Percentiles rank a stretch among this genome's conserved stretches.
Conservation (phyloP, 2,329 filamentous ascomycete species). For the Epichloe gansuensis region DNA sequence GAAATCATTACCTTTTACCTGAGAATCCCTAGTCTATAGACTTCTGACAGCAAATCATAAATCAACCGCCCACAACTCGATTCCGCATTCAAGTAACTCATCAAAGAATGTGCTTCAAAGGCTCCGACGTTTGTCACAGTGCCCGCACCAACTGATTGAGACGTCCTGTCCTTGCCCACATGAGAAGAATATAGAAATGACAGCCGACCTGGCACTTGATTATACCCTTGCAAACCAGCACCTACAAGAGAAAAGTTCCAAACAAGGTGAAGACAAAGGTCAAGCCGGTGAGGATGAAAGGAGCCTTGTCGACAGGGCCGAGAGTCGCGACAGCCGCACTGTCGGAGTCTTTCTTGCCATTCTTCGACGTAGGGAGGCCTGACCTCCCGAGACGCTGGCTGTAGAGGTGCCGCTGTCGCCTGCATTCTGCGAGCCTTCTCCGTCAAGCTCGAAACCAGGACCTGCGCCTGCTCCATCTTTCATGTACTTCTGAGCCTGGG, state of each 20-base stretch:
- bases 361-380: conserved; percentile 17
- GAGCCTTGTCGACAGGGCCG: conserved; percentile 16
- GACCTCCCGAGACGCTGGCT: conserved; percentile 23
- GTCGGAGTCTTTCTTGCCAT: conserved; percentile 13
- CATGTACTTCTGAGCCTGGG: conserved; percentile 40
- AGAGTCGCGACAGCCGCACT: conserved; percentile 19
- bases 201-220: not conserved
- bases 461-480: conserved; percentile 39
- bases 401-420: conserved; percentile 35
- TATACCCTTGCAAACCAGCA: not conserved
- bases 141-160: conserved; percentile 1
- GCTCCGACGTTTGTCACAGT: not conserved
- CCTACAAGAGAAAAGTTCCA: conserved; percentile 28
- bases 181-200: conserved; percentile 6
- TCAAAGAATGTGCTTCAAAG: not conserved
- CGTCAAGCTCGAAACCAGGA: conserved; percentile 38
- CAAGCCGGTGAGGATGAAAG: conserved; percentile 24
- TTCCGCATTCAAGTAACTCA: not conserved
- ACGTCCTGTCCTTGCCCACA: conserved; percentile 1
- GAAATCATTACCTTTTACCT: conserved; percentile 1
- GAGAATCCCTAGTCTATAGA: not conserved
- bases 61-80: not conserved
- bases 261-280: conserved; percentile 26
- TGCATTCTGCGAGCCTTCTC: conserved; percentile 41
- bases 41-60: not conserved